phyloP scores from a whole-genome alignment of 2,329 filamentous ascomycete genomes.

The Cladosporium sp. region DNA sequence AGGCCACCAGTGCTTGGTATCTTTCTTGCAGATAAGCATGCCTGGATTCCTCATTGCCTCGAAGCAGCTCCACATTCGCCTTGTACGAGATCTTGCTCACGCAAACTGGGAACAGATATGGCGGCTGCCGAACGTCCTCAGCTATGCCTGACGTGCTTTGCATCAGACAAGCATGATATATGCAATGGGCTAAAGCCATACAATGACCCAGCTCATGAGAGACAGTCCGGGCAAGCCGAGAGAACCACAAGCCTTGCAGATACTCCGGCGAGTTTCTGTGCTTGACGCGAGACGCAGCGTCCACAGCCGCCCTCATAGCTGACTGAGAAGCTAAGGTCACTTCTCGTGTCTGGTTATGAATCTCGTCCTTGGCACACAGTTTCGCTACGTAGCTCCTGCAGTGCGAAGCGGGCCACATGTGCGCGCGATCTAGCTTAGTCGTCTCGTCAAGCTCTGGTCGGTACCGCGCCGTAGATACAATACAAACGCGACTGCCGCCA shows the following conservation, averaged over 20 bases:
- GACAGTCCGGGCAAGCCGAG: conserved; percentile 53
- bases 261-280: neutral
- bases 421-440: conserved; percentile 45
- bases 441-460: conserved; percentile 45
- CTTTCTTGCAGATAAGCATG: conserved; percentile 31
- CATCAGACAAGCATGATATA: conserved; percentile 62
- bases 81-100: conserved; percentile 46
- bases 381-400: conserved; percentile 50
- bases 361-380: conserved; percentile 21
- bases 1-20: conserved; percentile 37
- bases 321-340: neutral
- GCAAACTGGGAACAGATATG: conserved; percentile 60
- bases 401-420: conserved; percentile 64
- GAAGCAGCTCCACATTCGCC: neutral
- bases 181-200: conserved; percentile 63
- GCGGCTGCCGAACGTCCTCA: conserved; percentile 60
- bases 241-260: conserved; percentile 51
- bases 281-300: neutral
- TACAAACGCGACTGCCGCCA: conserved; percentile 57
- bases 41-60: conserved; percentile 10
- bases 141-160: conserved; percentile 54
- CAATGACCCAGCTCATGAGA: conserved; percentile 66
- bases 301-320: conserved; percentile 16
- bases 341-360: neutral
- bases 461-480: conserved; percentile 61